These are phyloP conservation scores for Xylaria sp. DNA, from an alignment of 2,329 filamentous ascomycete genomes.

Conservation along the genomic window DNA sequence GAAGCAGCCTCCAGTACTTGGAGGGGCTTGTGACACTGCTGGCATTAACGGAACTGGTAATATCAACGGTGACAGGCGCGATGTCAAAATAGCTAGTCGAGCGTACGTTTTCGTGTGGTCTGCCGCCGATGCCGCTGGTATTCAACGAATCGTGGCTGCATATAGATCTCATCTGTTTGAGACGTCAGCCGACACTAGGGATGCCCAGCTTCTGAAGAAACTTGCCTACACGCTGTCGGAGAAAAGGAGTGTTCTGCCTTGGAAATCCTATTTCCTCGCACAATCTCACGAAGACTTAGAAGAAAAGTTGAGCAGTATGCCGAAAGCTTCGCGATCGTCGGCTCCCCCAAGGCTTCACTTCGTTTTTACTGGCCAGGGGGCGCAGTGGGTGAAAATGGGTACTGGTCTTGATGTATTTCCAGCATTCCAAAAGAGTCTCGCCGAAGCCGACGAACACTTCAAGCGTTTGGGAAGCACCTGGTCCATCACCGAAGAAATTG, in stretches of 20 bases:
- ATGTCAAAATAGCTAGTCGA: not conserved
- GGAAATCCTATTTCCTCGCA: not conserved
- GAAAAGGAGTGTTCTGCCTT: not conserved
- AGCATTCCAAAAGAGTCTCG: not conserved
- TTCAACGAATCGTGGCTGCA: not conserved
- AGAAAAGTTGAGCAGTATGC: not conserved
- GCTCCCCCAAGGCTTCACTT: not conserved
- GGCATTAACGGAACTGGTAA: not conserved
- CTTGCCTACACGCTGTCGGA: not conserved
- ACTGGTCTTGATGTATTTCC: not conserved
- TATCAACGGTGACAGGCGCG: not conserved
- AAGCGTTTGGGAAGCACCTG: not conserved
- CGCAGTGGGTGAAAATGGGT: not conserved
- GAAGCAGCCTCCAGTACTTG: not conserved
- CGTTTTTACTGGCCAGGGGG: not conserved
- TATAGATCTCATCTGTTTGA: not conserved
- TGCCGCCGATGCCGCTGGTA: not conserved
- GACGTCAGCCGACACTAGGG: not conserved
- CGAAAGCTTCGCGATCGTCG: not conserved
- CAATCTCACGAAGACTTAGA: not conserved
- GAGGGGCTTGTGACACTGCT: not conserved
- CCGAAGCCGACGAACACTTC: not conserved
- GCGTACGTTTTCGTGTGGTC: not conserved
- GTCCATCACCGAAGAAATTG: not conserved
- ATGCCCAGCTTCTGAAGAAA: not conserved